These are phyloP conservation scores for Ilex aquifolium DNA, from an alignment of 257 asterid genomes.

Conservation along the genomic window DNA sequence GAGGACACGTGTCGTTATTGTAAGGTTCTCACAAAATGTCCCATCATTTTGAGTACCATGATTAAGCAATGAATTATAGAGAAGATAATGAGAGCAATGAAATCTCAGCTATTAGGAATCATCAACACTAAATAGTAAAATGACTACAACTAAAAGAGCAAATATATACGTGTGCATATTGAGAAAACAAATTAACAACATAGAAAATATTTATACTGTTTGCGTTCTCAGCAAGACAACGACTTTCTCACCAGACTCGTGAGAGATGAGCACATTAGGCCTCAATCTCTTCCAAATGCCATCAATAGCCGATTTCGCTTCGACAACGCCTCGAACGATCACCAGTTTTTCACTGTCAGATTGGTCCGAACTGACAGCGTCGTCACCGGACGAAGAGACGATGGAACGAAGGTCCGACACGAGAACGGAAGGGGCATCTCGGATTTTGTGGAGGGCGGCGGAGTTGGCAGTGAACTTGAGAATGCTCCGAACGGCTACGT, in stretches of 20 bases:
- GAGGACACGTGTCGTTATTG: too few species aligned
- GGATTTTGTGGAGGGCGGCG: constrained; percentile 59
- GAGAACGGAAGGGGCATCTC: constrained; percentile 44
- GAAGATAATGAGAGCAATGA: too few species aligned
- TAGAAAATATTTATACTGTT: constrained; percentile 46
- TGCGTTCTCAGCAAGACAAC: constrained; percentile 57
- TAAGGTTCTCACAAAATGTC: too few species aligned
- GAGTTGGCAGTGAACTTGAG: constrained; percentile 43
- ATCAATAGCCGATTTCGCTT: constrained; percentile 43
- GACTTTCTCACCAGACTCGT: constrained; percentile 56
- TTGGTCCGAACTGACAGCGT: constrained; percentile 2
- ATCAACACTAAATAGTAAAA: too few species aligned
- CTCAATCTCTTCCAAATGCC: constrained; percentile 44
- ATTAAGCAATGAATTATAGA: too few species aligned
- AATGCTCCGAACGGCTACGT: constrained; percentile 61
- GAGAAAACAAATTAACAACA: neutral
- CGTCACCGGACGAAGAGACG: constrained; percentile 27
- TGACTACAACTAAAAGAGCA: too few species aligned
- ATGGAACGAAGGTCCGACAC: constrained; percentile 73
- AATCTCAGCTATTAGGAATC: too few species aligned
- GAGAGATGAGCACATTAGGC: constrained; percentile 36
- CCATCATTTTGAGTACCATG: too few species aligned
- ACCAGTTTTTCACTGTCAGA: constrained; percentile 41
- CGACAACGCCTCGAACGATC: constrained; percentile 68
- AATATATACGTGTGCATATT: too few species aligned